phyloP scores from a whole-genome alignment of 176 grass and related monocot species.

The Rhynchospora breviuscula region DNA sequence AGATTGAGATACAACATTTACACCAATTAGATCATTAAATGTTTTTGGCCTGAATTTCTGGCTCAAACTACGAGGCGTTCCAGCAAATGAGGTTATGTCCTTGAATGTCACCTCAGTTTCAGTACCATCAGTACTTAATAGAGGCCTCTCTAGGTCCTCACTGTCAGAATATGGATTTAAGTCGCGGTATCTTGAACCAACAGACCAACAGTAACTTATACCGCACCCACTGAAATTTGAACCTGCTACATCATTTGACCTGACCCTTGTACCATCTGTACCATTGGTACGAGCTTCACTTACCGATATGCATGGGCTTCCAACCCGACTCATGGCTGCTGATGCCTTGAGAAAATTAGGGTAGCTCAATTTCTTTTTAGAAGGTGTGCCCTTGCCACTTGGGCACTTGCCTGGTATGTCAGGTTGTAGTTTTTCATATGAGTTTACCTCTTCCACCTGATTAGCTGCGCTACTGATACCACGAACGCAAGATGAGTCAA shows the following conservation, averaged over 20 bases:
- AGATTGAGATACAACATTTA: conserved; percentile 74
- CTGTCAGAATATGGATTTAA: conserved; percentile 74
- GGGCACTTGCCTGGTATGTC: conserved; percentile 29
- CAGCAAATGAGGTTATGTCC: conserved; percentile 48
- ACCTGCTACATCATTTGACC: conserved; percentile 74
- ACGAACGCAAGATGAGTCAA: conserved; percentile 34
- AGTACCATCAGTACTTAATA: conserved; percentile 47
- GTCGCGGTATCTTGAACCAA: conserved; percentile 65
- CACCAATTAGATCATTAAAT: conserved; percentile 84
- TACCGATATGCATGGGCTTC: conserved; percentile 68
- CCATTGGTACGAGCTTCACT: conserved; percentile 54
- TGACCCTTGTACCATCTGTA: conserved; percentile 59
- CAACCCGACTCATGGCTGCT: conserved; percentile 48
- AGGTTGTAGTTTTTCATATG: conserved; percentile 35
- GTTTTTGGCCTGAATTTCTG: conserved; percentile 89
- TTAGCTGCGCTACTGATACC: conserved; percentile 33
- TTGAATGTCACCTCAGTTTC: conserved; percentile 47
- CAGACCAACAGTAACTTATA: conserved; percentile 98
- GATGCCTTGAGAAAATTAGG: conserved; percentile 38
- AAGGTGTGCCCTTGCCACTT: neutral
- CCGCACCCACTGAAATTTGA: conserved; percentile 96
- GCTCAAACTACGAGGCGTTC: conserved; percentile 77
- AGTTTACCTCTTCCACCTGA: conserved; percentile 61
- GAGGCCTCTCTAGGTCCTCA: conserved; percentile 75
- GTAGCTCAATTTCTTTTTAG: conserved; percentile 24